Conservation (phyloP, 805 yeast genomes). For the Cyberlindnera samutprakarnensis region DNA sequence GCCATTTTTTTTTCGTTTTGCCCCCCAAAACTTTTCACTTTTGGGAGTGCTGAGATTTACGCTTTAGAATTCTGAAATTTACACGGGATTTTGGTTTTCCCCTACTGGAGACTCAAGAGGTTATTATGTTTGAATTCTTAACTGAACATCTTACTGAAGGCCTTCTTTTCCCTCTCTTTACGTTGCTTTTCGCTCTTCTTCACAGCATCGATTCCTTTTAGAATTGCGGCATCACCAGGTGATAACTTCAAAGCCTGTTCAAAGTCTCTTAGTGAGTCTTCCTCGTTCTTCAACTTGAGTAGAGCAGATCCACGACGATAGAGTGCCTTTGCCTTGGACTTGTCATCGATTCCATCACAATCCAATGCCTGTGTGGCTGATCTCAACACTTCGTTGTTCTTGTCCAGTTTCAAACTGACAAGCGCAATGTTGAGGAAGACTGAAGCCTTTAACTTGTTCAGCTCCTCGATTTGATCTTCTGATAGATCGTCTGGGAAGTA, state of each 20-base stretch:
- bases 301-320: conserved; percentile 82
- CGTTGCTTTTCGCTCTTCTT: conserved; percentile 44
- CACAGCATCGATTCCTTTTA: conserved; percentile 55
- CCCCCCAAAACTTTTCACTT: conserved; percentile 3
- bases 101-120: too few relatives aligned
- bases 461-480: conserved; percentile 41
- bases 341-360: conserved; percentile 44
- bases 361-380: conserved; percentile 64
- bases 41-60: conserved; percentile 13
- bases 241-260: conserved; percentile 55
- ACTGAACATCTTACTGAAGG: conserved; percentile 61
- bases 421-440: conserved; percentile 68
- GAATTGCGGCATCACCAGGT: conserved; percentile 68
- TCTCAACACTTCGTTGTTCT: conserved; percentile 44
- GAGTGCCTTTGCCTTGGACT: conserved; percentile 74
- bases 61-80: too few relatives aligned
- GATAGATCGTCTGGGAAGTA: conserved; percentile 66
- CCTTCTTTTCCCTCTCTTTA: conserved; percentile 63
- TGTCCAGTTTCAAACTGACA: conserved; percentile 56
- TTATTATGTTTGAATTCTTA: too few relatives aligned
- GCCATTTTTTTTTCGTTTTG: too few relatives aligned
- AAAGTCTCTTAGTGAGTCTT: conserved; percentile 58
- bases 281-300: conserved; percentile 55
- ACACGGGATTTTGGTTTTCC: too few relatives aligned
- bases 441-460: conserved; percentile 52